These are phyloP conservation scores for Trichosporon sp. DNA, from an alignment of 1,284 basidiomycete species.

Conservation along the genomic window DNA sequence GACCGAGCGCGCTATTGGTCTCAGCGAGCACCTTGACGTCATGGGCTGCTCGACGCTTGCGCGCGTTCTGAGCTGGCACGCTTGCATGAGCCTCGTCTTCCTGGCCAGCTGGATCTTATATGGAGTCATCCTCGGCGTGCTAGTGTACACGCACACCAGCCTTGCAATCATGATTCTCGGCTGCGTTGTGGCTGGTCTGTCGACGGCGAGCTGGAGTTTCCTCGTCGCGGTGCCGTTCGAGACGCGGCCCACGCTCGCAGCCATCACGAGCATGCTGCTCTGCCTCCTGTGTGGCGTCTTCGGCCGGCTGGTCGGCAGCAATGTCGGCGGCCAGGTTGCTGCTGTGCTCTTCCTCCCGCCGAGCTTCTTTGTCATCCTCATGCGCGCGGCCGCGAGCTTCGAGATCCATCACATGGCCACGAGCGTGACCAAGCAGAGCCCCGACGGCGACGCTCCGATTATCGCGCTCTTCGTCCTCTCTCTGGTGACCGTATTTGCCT, in stretches of 20 bases:
- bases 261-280: conserved; percentile 12
- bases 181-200: conserved; percentile 59
- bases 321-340: conserved; percentile 52
- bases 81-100: conserved; percentile 56
- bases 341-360: conserved; percentile 69
- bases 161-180: conserved; percentile 59
- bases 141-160: conserved; percentile 61
- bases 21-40: conserved; percentile 64
- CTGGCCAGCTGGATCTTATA: conserved; percentile 64
- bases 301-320: conserved; percentile 57
- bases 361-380: conserved; percentile 66
- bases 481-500: conserved; percentile 64
- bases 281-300: conserved; percentile 52
- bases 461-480: conserved; percentile 60
- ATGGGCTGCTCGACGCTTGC: conserved; percentile 67
- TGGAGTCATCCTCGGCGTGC: conserved; percentile 58
- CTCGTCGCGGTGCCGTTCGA: conserved; percentile 31
- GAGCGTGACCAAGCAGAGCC: conserved; percentile 56
- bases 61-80: conserved; percentile 62
- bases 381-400: conserved; percentile 61
- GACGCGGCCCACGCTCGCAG: conserved; percentile 24
- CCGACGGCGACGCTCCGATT: conserved; percentile 56
- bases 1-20: conserved; percentile 56
- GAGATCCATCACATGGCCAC: conserved; percentile 58
- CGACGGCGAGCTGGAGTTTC: conserved; percentile 30